These are phyloP conservation scores for Solanum dulcamara DNA, from an alignment of 257 asterid species.

Conservation along the genomic window DNA sequence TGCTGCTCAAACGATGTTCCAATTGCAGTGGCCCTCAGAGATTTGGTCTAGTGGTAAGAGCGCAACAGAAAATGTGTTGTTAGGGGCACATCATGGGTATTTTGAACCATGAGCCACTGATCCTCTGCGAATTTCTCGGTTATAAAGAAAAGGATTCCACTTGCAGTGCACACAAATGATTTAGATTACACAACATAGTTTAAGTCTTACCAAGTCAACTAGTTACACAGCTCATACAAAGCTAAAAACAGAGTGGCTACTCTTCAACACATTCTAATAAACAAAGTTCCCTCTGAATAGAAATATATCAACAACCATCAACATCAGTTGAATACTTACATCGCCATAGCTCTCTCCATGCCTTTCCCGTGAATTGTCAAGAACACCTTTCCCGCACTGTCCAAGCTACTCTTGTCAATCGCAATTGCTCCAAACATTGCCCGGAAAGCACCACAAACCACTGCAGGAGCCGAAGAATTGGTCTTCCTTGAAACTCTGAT, in stretches of 20 bases:
- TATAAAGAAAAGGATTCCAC: background rate
- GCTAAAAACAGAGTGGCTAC: background rate
- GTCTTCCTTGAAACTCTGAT: constrained; percentile 56
- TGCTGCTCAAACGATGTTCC: background rate
- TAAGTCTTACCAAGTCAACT: background rate
- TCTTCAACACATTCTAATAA: background rate
- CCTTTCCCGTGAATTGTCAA: constrained; percentile 18
- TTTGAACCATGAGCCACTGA: background rate
- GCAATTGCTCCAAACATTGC: constrained; percentile 71
- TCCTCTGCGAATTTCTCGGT: background rate
- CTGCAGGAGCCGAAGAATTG: constrained; percentile 43
- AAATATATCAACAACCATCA: background rate
- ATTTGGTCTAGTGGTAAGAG: background rate
- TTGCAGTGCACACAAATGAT: background rate
- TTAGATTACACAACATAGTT: background rate
- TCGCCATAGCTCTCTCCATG: constrained; percentile 9
- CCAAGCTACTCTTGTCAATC: constrained; percentile 43
- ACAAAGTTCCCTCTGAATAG: background rate
- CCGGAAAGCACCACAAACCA: constrained; percentile 72
- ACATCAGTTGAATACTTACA: constrained; percentile 24
- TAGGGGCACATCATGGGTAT: background rate
- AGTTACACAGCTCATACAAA: background rate
- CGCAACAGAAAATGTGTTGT: background rate
- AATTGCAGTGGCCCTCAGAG: background rate
- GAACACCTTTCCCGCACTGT: constrained; percentile 32